A percentile compares a stretch with the other conserved stretches of the same genome.
Conservation (phyloP, 2,329 filamentous ascomycete species). For the Epichloe uncinata region DNA sequence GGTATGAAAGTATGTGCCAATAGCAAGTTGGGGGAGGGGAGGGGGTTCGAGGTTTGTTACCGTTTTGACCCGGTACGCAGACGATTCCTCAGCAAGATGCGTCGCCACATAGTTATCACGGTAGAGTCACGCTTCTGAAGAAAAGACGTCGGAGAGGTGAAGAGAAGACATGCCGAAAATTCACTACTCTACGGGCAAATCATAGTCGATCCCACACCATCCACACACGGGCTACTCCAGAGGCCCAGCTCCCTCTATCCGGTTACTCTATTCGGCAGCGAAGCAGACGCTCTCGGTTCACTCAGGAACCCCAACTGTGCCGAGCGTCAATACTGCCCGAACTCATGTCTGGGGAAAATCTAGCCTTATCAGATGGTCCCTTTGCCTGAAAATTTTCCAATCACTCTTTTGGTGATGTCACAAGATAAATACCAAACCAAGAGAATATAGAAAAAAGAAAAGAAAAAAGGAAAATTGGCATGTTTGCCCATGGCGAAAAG, state of each 20-base stretch:
- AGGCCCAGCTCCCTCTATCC: background rate
- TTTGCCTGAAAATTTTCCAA: background rate
- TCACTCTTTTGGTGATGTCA: background rate
- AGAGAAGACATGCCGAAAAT: background rate
- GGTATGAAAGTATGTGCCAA: too few species aligned
- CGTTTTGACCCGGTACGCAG: too few species aligned
- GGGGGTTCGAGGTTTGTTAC: too few species aligned
- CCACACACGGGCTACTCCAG: background rate
- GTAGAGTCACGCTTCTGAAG: too few species aligned
- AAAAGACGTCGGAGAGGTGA: too few species aligned
- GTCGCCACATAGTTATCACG: too few species aligned
- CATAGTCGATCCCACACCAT: conserved; percentile 1
- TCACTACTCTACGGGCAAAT: conserved; percentile 6
- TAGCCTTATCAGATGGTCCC: background rate
- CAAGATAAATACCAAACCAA: background rate
- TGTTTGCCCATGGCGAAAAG: background rate
- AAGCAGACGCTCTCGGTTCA: background rate
- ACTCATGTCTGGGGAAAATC: background rate
- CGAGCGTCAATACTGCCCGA: background rate
- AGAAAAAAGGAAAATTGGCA: background rate
- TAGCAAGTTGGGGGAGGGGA: too few species aligned
- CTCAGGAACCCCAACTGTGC: background rate
- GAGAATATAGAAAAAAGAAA: background rate
- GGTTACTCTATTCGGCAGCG: background rate
- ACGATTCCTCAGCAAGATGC: too few species aligned